A percentile compares a stretch with the other conserved stretches of the same genome.
These are phyloP conservation scores for Nicotiana sylvestris DNA, from an alignment of 257 asterid species.

Conservation along the genomic window DNA sequence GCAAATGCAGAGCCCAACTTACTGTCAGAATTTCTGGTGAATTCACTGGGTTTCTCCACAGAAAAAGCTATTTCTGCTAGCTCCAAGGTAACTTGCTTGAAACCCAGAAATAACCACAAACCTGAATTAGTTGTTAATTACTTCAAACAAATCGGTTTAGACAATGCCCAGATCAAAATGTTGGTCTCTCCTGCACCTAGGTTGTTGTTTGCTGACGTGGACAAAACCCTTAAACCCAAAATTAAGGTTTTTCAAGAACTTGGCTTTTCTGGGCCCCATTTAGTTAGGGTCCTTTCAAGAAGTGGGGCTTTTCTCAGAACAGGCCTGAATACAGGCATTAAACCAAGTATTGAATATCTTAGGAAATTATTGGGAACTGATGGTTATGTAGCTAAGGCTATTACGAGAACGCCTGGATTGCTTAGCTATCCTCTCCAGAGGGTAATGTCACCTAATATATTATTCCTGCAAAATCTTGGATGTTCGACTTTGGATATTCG, in stretches of 20 bases:
- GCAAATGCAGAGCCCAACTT: not conserved
- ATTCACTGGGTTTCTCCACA: conserved; percentile 21
- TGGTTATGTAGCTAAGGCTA: not conserved
- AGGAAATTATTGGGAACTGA: conserved; percentile 20
- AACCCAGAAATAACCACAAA: not conserved
- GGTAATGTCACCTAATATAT: not conserved
- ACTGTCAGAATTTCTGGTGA: conserved; percentile 13
- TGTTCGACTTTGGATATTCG: not conserved
- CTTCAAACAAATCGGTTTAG: conserved; percentile 23
- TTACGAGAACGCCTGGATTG: conserved; percentile 9
- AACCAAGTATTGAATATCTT: conserved; percentile 11
- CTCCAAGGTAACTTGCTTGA: not conserved
- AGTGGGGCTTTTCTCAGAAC: not conserved
- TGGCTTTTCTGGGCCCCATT: conserved; percentile 19
- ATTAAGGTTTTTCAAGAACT: conserved; percentile 9
- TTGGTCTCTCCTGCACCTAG: not conserved
- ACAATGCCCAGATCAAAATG: conserved; percentile 18
- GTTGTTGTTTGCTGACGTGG: conserved; percentile 11
- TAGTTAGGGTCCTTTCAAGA: conserved; percentile 8
- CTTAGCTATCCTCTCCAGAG: not conserved
- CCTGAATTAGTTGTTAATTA: conserved; percentile 18
- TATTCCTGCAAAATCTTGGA: conserved; percentile 12
- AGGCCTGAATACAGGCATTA: conserved; percentile 7
- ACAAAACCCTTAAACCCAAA: conserved; percentile 24
- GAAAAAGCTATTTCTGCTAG: conserved; percentile 17